Evolutionary conservation across 805 yeast genomes (phyloP).

Genomic region (Wickerhamomyces alni): DNA sequence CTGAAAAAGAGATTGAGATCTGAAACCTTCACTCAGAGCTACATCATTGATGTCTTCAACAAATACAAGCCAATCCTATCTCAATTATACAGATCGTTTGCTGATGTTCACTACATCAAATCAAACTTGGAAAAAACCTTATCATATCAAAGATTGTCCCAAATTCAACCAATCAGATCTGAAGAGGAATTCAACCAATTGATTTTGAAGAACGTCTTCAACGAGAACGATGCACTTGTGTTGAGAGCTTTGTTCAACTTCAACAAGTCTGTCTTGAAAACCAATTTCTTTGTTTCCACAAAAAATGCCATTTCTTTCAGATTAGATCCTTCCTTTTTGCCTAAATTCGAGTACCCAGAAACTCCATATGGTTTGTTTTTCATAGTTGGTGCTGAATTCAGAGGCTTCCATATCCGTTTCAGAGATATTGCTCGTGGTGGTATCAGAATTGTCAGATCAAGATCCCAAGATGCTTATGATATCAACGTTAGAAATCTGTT

Average conservation of each 20-base stretch:
- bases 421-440: constrained; percentile 98
- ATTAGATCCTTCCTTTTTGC: constrained; percentile 80
- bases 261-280: constrained; percentile 83
- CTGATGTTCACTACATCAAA: constrained; percentile 81
- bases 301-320: constrained; percentile 94
- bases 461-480: constrained; percentile 78
- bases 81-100: constrained; percentile 85
- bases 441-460: constrained; percentile 86
- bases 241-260: constrained; percentile 77
- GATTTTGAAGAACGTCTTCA: constrained; percentile 61
- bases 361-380: constrained; percentile 93
- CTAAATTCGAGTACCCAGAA: constrained; percentile 82
- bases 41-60: constrained; percentile 70
- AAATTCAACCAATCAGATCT: constrained; percentile 65
- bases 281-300: constrained; percentile 89
- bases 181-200: constrained; percentile 70
- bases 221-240: constrained; percentile 74
- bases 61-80: constrained; percentile 66
- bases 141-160: constrained; percentile 80
- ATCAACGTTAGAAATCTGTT: constrained; percentile 82
- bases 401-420: constrained; percentile 96
- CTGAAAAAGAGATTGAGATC: constrained; percentile 86
- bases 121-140: constrained; percentile 67
- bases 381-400: constrained; percentile 91
- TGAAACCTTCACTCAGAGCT: constrained; percentile 87